Evolutionary conservation across 129 eudicot species (phyloP), one percentile per base, ranked within the genome.

Genomic region (Mikania micrantha): DNA sequence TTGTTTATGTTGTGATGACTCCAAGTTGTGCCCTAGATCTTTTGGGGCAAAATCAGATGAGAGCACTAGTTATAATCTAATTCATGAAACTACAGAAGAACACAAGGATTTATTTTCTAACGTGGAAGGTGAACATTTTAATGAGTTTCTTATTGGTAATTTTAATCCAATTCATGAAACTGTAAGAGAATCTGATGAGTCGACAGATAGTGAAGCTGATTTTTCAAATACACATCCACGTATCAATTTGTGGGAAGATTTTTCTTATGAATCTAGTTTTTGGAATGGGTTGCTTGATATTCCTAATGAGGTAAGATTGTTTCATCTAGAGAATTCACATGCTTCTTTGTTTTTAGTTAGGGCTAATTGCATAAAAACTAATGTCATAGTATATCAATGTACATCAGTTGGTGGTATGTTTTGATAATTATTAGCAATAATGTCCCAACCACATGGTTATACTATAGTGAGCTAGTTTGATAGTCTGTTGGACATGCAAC

Each of bases 201-300:
- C 91, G 47, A 86, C 86, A 48, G 89, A 86, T 68, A 90, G 87
- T 48, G 95, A 86, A 78, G 86, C 80, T 35, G 86, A 85, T 67
- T 82, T 84, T 72, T 78, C 91, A 44, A 75, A 52, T 76, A 70
- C 76, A 29, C 81, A 62, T 58, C 78, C 57, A 38, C 76, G 74
- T 10, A 65, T 78, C 13, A 61, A 64, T 74, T 74, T 66, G 34
- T 47, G 28, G 45, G 82, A 80, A 45, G 74, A 77, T 69, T 73
- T 74, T 36, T 50, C 91, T 16, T 74, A 79, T 82, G 70, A 60
- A 40, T 81, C 75, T 74, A 69, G 80, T 75, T 74, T 71, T 72
- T 83, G 82, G 88, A 62, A 82, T 62, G 94, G 85, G 59, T 38
- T 77, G 53, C 65, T 74, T 62, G 78, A 72, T 78, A 50, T 73